Percentiles rank a stretch among this genome's conserved stretches.
These are phyloP conservation scores for Pholiota microspora DNA, from an alignment of 768 basidiomycete species.

Conservation along the genomic window DNA sequence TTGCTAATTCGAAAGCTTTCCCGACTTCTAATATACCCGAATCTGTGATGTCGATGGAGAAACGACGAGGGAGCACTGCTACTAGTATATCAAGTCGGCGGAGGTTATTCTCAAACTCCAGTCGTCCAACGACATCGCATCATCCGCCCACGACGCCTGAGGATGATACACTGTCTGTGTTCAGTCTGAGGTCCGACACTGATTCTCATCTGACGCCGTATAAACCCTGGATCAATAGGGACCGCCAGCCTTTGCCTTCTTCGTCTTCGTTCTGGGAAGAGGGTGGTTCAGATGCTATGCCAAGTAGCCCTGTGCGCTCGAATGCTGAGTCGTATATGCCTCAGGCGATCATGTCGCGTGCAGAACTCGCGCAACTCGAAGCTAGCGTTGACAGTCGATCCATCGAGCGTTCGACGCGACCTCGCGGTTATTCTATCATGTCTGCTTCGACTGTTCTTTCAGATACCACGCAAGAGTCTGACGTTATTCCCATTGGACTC, in stretches of 20 bases:
- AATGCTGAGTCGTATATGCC: slow-evolving; percentile 47
- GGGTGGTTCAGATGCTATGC: slow-evolving; percentile 29
- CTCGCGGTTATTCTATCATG: slow-evolving; percentile 35
- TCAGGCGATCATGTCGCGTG: slow-evolving; percentile 67
- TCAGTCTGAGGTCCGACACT: slow-evolving; percentile 48
- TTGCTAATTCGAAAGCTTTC: slow-evolving; percentile 19
- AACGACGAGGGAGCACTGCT: slow-evolving; percentile 26
- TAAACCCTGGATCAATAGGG: slow-evolving; percentile 22
- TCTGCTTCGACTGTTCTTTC: slow-evolving; percentile 36
- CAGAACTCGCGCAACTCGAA: slow-evolving; percentile 61
- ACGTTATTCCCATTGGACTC: slow-evolving; percentile 20
- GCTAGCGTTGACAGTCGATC: slow-evolving; percentile 37
- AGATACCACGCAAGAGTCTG: slow-evolving; percentile 23
- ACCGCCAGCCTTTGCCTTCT: slow-evolving; percentile 18
- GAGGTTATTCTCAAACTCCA: slow-evolving; percentile 65
- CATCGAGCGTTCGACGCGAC: slow-evolving; percentile 15
- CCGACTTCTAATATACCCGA: slow-evolving; percentile 16
- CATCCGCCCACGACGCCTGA: slow-evolving; percentile 31
- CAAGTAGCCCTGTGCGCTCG: slow-evolving; percentile 31
- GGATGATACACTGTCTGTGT: slow-evolving; percentile 55
- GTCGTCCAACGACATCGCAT: slow-evolving; percentile 51
- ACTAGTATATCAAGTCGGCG: slow-evolving; percentile 38
- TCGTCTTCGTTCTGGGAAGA: slow-evolving; percentile 48
- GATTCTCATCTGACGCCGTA: slow-evolving; percentile 29
- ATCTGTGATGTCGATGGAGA: slow-evolving; percentile 9